Percentiles rank a stretch among this genome's conserved stretches.
Evolutionary conservation across 345 rosid species (phyloP).

Genomic region (Bruguiera parviflora): DNA sequence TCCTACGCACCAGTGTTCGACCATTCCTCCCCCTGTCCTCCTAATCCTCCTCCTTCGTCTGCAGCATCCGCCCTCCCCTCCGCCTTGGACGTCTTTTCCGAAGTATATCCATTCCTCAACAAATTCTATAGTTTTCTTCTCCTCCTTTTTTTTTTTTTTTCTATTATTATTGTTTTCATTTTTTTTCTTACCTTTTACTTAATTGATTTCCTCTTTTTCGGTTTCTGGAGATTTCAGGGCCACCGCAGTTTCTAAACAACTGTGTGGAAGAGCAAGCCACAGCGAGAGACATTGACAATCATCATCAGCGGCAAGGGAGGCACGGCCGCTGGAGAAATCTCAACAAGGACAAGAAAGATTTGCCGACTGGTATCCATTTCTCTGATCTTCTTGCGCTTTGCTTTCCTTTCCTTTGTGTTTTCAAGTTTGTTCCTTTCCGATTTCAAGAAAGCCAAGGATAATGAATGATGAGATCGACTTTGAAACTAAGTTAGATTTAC

Average conservation of each 20-base stretch:
- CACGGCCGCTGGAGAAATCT: constrained; percentile 46
- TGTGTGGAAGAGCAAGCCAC: constrained; percentile 45
- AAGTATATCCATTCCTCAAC: constrained; percentile 36
- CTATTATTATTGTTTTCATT: not conserved
- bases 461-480: no score
- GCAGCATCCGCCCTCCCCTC: constrained; percentile 72
- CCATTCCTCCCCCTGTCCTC: constrained; percentile 24
- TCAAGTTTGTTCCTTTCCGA: no score
- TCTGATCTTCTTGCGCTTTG: not conserved
- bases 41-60: not conserved
- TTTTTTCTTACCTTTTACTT: not conserved
- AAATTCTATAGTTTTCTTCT: not conserved
- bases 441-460: no score
- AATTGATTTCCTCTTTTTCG: not conserved
- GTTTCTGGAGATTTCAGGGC: constrained; percentile 68
- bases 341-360: constrained; percentile 61
- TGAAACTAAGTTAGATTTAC: no score
- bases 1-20: constrained; percentile 46
- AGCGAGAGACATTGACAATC: constrained; percentile 43
- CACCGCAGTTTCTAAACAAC: constrained; percentile 80
- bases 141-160: not conserved
- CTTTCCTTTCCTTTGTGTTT: not conserved
- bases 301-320: constrained; percentile 20
- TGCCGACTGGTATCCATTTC: constrained; percentile 52
- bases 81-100: constrained; percentile 77